Evolutionary conservation across 2,329 filamentous ascomycete species (phyloP), one percentile per base, ranked within the genome.

Genomic region (Nectriaceae sp.): DNA sequence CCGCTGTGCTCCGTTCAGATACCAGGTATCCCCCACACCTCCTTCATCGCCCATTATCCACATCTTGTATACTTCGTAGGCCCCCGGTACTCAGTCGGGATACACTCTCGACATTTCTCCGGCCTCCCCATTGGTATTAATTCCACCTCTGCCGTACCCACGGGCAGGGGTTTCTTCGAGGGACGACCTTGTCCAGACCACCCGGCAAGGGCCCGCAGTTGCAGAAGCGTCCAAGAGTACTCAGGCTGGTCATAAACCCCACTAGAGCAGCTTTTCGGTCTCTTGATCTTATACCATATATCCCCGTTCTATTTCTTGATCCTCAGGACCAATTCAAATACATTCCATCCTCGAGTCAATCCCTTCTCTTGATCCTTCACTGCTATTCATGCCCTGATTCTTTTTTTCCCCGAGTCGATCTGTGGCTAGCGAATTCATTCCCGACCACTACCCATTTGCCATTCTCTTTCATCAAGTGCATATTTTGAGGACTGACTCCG

Each of bases 81-180:
- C 48, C 56, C 60, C 55, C 50, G 57, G 57, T 49, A 40, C 45
- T 49, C 52, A 49, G 50, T 52, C 52, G 50, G 52, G 50, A 61
- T 49, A 47, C 51, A 45, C 43, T 56, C 53, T 73, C 68, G 71
- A 69, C 67, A 71, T 73, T 72, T 71, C 70, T 75, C 73, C 73
- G 70, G 66, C 71, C 70, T 68, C 65, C 65, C 47, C 65, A 67
- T 68, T 46, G 71, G 70, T 74, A 74, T 73, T 74, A 70, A 74
- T 72, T 69, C 71, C 69, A 72, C 69, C 67, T 75, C 69, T 73
- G 67, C 71, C 70, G 55, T 52, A 54, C 49, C 49, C 38, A 54
- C 31, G 46, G 49, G 50, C 52, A 53, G 56, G 60, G 56, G 44
- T 47, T 49, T 44, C 47, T 47, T 54, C 48, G 47, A 50, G 47